Conservation (phyloP, 176 grass and related monocot species). For the Oryza punctata region DNA sequence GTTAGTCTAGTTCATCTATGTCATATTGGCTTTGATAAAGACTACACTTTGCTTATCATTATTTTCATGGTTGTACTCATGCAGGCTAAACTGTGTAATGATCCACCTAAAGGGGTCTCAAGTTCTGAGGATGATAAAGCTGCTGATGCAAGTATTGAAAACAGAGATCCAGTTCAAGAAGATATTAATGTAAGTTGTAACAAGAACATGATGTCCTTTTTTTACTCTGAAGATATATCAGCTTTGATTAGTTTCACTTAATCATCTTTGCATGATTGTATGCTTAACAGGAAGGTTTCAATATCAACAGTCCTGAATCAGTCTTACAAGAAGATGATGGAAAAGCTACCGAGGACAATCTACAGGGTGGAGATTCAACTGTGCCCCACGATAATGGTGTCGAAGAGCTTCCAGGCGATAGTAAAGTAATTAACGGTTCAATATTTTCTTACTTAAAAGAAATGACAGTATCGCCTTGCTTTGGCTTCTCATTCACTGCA, state of each 20-base stretch:
- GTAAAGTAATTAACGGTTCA: neutral
- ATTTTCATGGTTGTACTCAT: conserved; percentile 5
- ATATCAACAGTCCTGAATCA: neutral
- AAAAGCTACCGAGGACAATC: neutral
- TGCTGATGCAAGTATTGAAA: neutral
- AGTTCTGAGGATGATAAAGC: neutral
- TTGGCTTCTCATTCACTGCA: neutral
- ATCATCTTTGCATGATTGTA: neutral
- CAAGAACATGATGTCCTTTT: neutral
- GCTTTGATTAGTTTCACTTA: neutral
- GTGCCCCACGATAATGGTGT: neutral
- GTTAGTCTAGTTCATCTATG: conserved; percentile 16
- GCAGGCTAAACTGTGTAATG: conserved; percentile 13
- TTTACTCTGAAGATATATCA: neutral
- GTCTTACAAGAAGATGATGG: neutral
- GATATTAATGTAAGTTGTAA: neutral
- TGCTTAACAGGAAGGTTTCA: neutral
- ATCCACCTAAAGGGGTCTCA: neutral
- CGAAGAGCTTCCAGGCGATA: neutral
- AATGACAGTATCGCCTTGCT: neutral
- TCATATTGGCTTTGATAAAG: neutral
- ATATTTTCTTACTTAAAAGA: neutral
- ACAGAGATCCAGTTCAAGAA: neutral
- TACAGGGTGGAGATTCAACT: neutral
- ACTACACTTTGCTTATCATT: neutral